Conservation (phyloP, 2,329 filamentous ascomycete species). For the Trichoderma sp. region DNA sequence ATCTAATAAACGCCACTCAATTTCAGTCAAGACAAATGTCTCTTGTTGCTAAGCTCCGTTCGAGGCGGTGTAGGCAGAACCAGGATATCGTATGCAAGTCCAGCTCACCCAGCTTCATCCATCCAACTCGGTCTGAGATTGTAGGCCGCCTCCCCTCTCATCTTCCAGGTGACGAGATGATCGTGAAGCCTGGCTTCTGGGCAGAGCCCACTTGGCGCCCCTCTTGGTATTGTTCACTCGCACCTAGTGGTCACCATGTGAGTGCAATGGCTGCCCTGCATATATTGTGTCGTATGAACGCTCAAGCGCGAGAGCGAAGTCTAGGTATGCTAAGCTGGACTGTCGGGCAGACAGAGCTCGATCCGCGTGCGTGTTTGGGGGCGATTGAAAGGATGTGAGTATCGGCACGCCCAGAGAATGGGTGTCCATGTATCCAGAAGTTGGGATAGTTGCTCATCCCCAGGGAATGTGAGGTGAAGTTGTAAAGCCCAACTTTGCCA, state of each 20-base stretch:
- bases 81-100: neutral
- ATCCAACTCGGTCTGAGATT: neutral
- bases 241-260: neutral
- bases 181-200: neutral
- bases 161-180: neutral
- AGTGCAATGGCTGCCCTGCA: neutral
- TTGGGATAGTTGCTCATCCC: constrained; percentile 7
- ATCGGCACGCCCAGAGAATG: neutral
- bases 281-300: neutral
- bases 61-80: neutral
- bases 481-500: neutral
- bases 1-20: neutral
- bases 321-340: neutral
- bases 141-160: neutral
- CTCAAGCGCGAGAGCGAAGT: neutral
- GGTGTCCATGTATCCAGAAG: neutral
- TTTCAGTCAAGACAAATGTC: neutral
- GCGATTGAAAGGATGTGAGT: neutral
- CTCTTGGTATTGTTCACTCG: neutral
- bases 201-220: neutral
- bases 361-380: neutral
- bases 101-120: neutral
- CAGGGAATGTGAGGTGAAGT: neutral
- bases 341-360: neutral
- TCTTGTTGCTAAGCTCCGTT: neutral